Percentiles rank a stretch among this genome's conserved stretches.
These are phyloP conservation scores for Hanseniaspora gamundiae DNA, from an alignment of 1,139 yeast species.

Conservation along the genomic window DNA sequence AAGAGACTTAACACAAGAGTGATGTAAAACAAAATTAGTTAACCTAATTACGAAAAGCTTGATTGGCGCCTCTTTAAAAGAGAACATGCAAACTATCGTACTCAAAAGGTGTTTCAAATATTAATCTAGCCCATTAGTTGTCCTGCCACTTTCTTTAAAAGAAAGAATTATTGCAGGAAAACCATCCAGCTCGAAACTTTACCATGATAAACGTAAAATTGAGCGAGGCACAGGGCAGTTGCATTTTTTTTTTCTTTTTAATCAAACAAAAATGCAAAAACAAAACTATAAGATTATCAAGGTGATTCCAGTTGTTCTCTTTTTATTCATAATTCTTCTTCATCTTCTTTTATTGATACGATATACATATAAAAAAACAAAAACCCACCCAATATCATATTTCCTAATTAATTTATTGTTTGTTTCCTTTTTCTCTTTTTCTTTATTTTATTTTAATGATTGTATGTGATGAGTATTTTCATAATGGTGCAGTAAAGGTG, in stretches of 20 bases:
- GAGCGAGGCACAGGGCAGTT: slow-evolving; percentile 63
- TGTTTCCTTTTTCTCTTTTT: neutral
- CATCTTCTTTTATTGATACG: neutral
- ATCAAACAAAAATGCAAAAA: too few relatives aligned
- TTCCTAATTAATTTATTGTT: neutral
- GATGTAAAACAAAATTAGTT: slow-evolving; percentile 3
- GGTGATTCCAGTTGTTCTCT: too few relatives aligned
- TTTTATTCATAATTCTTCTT: too few relatives aligned
- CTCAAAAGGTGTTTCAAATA: slow-evolving; percentile 12
- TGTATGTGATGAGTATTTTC: too few relatives aligned
- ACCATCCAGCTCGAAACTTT: slow-evolving; percentile 49
- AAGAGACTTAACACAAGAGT: too few relatives aligned
- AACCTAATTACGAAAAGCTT: slow-evolving; percentile 11
- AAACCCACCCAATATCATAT: neutral
- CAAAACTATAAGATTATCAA: too few relatives aligned
- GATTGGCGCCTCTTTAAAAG: neutral
- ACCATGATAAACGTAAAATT: slow-evolving; percentile 26
- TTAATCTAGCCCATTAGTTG: slow-evolving; percentile 11
- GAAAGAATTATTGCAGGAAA: slow-evolving; percentile 10
- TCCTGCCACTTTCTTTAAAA: neutral
- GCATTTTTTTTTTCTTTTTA: too few relatives aligned
- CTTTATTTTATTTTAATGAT: neutral
- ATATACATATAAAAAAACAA: neutral
- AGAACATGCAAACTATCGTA: slow-evolving; percentile 8
- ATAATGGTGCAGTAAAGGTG: neutral